phyloP scores from a whole-genome alignment of 305 asterid genomes.

The Solanum hybrid region DNA sequence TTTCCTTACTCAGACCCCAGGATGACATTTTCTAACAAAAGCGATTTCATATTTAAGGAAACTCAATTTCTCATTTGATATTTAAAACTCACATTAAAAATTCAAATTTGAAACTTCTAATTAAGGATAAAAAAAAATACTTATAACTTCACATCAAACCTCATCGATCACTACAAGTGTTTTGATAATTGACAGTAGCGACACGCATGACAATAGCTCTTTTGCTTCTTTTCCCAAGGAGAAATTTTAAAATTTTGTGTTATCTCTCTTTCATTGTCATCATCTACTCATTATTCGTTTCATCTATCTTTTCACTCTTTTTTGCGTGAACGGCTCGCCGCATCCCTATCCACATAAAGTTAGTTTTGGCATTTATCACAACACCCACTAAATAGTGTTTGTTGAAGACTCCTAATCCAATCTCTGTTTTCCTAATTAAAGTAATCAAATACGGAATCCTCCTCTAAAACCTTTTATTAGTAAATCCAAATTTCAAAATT shows the following conservation, averaged over 20 bases:
- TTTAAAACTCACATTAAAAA: too few relatives aligned
- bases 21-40: not conserved
- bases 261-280: not conserved
- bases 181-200: not conserved
- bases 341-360: not conserved
- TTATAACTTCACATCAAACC: not conserved
- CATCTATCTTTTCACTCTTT: not conserved
- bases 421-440: not conserved
- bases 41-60: too few relatives aligned
- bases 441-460: not conserved
- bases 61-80: not conserved
- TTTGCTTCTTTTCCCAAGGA: not conserved
- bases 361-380: not conserved
- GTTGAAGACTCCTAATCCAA: not conserved
- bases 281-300: slow-evolving; percentile 2
- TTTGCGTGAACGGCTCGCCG: slow-evolving; percentile 1
- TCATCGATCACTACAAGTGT: not conserved
- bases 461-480: not conserved
- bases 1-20: not conserved
- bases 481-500: not conserved
- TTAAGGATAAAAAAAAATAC: too few relatives aligned
- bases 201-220: not conserved
- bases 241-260: not conserved
- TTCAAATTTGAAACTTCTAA: not conserved
- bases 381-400: not conserved